phyloP scores from a whole-genome alignment of 805 yeast species.

The Metschnikowia matae region DNA sequence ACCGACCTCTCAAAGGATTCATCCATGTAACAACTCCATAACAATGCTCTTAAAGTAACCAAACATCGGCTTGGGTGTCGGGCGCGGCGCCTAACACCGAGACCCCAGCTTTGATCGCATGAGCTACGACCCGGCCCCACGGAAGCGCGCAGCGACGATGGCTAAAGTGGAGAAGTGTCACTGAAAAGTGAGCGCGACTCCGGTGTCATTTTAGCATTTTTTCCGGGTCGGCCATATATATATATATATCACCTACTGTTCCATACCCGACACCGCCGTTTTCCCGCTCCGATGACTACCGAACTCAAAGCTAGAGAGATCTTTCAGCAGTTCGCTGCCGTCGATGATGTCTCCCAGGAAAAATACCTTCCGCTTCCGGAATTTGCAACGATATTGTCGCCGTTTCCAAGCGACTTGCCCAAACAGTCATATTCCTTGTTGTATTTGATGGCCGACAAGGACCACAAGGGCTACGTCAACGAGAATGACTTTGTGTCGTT shows the following conservation, averaged over 20 bases:
- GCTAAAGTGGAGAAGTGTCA: slow-evolving; percentile 3
- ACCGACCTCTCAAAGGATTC: background rate
- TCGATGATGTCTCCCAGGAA: slow-evolving; percentile 18
- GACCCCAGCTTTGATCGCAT: slow-evolving; percentile 5
- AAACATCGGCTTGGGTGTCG: background rate
- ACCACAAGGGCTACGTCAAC: slow-evolving; percentile 62
- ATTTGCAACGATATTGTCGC: slow-evolving; percentile 37
- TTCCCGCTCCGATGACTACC: slow-evolving; percentile 13
- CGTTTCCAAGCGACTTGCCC: slow-evolving; percentile 39
- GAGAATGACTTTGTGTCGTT: slow-evolving; percentile 72
- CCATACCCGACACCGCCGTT: background rate
- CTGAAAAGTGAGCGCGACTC: slow-evolving; percentile 5
- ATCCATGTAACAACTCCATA: background rate
- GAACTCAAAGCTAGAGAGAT: slow-evolving; percentile 26
- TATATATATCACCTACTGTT: slow-evolving; percentile 1
- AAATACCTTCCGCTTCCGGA: slow-evolving; percentile 32
- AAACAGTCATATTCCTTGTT: slow-evolving; percentile 47
- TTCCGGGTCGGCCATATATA: slow-evolving; percentile 4
- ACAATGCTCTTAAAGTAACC: background rate
- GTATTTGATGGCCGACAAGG: slow-evolving; percentile 75
- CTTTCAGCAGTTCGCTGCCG: slow-evolving; percentile 37
- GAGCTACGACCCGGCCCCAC: slow-evolving; percentile 6
- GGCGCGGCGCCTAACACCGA: slow-evolving; percentile 4
- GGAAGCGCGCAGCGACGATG: slow-evolving; percentile 4
- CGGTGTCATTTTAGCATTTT: slow-evolving; percentile 4